phyloP scores from a whole-genome alignment of 2,329 filamentous ascomycete species.

The Cladosporium sp. region DNA sequence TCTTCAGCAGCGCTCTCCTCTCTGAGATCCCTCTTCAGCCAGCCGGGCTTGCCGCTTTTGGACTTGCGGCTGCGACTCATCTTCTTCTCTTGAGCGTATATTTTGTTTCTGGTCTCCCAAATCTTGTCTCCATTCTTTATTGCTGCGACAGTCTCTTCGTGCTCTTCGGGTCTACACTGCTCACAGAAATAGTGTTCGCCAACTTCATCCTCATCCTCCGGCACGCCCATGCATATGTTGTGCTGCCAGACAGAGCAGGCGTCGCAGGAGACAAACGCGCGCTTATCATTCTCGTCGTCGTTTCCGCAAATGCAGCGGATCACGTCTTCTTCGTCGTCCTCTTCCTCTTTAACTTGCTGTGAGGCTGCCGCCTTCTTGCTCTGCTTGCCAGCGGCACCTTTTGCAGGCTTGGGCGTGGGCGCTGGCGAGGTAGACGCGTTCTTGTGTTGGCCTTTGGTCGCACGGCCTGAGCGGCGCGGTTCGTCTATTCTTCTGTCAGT shows the following conservation, averaged over 20 bases:
- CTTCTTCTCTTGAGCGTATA: constrained; percentile 49
- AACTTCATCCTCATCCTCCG: constrained; percentile 62
- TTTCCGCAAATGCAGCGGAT: constrained; percentile 93
- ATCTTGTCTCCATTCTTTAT: constrained; percentile 75
- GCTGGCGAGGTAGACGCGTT: constrained; percentile 60
- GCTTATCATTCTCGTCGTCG: constrained; percentile 76
- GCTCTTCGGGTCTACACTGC: constrained; percentile 75
- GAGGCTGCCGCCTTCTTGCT: constrained; percentile 30
- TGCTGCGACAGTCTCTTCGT: constrained; percentile 71
- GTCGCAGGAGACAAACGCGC: constrained; percentile 95
- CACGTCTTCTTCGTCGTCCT: constrained; percentile 44
- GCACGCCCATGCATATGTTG: constrained; percentile 88
- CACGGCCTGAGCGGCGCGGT: constrained; percentile 86
- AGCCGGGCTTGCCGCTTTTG: constrained; percentile 30
- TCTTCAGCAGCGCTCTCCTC: constrained; percentile 26
- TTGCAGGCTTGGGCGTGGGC: constrained; percentile 35
- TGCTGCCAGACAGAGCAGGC: constrained; percentile 93
- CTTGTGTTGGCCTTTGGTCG: constrained; percentile 93
- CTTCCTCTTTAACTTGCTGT: constrained; percentile 38
- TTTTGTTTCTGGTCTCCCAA: constrained; percentile 55
- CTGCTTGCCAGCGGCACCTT: constrained; percentile 37
- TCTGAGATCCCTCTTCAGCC: constrained; percentile 28
- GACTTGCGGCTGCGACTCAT: constrained; percentile 57
- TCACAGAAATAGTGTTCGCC: constrained; percentile 90
- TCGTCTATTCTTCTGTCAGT: constrained; percentile 50